A percentile compares a stretch with the other conserved stretches of the same genome.
Evolutionary conservation across 1,284 basidiomycete species (phyloP).

Genomic region (Earliella scabrosa): DNA sequence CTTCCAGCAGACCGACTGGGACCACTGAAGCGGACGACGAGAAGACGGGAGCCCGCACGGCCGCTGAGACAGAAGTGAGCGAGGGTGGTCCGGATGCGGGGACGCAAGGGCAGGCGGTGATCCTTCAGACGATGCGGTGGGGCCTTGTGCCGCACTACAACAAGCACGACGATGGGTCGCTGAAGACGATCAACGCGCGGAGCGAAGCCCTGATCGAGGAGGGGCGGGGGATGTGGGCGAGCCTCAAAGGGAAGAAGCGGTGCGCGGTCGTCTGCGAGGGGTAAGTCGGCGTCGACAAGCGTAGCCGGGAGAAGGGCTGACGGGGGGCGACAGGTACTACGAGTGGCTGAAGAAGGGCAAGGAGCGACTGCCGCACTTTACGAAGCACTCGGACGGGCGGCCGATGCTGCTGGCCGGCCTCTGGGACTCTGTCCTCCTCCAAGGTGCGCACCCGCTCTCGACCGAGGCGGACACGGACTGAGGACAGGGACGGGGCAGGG

Average conservation of each 20-base stretch:
- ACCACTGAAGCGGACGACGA: background rate
- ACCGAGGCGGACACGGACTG: slow-evolving; percentile 8
- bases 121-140: slow-evolving; percentile 87
- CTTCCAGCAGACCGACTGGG: background rate
- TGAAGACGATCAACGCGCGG: slow-evolving; percentile 91
- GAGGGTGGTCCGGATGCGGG: background rate
- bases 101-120: slow-evolving; percentile 24
- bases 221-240: slow-evolving; percentile 76
- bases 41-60: background rate
- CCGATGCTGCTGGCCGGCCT: slow-evolving; percentile 90
- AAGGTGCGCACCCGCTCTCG: slow-evolving; percentile 50
- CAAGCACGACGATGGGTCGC: slow-evolving; percentile 69
- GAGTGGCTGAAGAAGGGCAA: slow-evolving; percentile 90
- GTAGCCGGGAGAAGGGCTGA: slow-evolving; percentile 2
- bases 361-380: slow-evolving; percentile 81
- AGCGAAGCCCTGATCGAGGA: slow-evolving; percentile 81
- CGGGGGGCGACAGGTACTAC: slow-evolving; percentile 69
- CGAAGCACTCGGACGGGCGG: slow-evolving; percentile 66
- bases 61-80: background rate
- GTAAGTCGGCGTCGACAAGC: slow-evolving; percentile 41
- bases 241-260: slow-evolving; percentile 77
- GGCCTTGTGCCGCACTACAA: slow-evolving; percentile 88
- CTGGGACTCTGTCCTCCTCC: slow-evolving; percentile 76
- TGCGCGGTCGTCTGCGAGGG: slow-evolving; percentile 84
- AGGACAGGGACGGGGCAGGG: slow-evolving; percentile 39